Evolutionary conservation across 352 stramenopile species (phyloP), one percentile per base, ranked within the genome.

Genomic region (Nothophytophthora sp.): DNA sequence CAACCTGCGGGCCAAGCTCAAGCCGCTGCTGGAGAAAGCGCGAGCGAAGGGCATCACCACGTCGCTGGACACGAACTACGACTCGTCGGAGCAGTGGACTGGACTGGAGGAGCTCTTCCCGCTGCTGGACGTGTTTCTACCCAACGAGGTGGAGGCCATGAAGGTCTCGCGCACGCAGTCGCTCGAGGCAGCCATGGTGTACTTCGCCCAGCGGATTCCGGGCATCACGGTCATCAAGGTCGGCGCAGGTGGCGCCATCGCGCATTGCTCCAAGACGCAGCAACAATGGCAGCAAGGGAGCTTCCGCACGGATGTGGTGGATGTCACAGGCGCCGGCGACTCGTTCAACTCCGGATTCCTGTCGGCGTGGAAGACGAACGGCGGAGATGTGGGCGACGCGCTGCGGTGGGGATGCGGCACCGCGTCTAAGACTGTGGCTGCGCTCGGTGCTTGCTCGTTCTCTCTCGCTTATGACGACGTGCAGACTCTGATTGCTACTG

Each of bases 331-430:
- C 13, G 85, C 85, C 6, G 85, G 85, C 5, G 85, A 95, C 44
- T 87, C 82, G n/a, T 95, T 95, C 58, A 91, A 95, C 58, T 76
- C 85, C 11, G 82, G 81, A 0, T 95, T 95, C 50, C 57, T 95
- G 4, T 55, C 50, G 18, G 75, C 69, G 28, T 93, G 83, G 83
- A 89, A 87, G 40, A 58, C 59, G 0, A 71, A 73, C n/a, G 30
- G 42, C 9, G 56, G 60, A 24, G 57, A 90, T 28, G 67, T 90
- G 9, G 41, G 55, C 16, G 49, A 80, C 41, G 83, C 71, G 4
- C 52, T 93, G 37, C 58, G 62, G 30, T 93, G 78, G 70, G 83
- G 78, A 13, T 91, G 80, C 44, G 83, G 64, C 25, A 88, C 76
- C 4, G 77, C 81, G n/a, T 87, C 77, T 5, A 67, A 60, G 41